Conservation (phyloP, 805 yeast species). For the Ogataea corticis region DNA sequence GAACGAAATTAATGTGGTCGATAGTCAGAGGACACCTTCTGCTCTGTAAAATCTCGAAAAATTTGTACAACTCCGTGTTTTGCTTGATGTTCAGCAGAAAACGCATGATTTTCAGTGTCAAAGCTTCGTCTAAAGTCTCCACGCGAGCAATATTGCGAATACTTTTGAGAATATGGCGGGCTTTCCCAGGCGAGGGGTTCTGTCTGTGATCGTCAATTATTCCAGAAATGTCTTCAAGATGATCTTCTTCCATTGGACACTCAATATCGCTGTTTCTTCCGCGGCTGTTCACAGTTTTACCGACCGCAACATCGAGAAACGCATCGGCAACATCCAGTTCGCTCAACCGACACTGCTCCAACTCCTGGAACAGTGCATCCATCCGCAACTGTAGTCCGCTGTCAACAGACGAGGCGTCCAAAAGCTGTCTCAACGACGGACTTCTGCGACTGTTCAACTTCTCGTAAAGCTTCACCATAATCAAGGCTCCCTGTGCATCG, state of each 20-base stretch:
- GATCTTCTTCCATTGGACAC: not conserved
- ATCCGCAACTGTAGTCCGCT: not conserved
- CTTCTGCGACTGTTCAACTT: not conserved
- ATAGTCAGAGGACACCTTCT: not conserved
- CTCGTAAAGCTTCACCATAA: slow-evolving; percentile 2
- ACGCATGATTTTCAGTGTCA: not conserved
- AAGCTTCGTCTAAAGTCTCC: not conserved
- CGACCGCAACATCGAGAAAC: not conserved
- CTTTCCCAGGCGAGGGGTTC: not conserved
- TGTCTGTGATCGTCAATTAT: not conserved
- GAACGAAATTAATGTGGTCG: not conserved
- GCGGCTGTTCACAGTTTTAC: not conserved
- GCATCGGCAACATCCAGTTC: not conserved
- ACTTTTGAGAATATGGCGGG: not conserved
- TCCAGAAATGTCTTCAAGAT: not conserved
- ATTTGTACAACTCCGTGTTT: not conserved
- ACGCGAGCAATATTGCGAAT: not conserved
- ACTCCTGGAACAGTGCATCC: not conserved
- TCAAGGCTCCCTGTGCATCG: slow-evolving; percentile 6
- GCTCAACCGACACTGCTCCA: not conserved
- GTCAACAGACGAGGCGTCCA: not conserved
- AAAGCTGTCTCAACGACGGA: not conserved
- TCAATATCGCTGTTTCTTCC: not conserved
- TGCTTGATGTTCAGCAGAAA: not conserved
- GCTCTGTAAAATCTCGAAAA: not conserved